A percentile compares a stretch with the other conserved stretches of the same genome.
These are phyloP conservation scores for Sporothrix euskadiensis DNA, from an alignment of 2,329 filamentous ascomycete genomes.

Conservation along the genomic window DNA sequence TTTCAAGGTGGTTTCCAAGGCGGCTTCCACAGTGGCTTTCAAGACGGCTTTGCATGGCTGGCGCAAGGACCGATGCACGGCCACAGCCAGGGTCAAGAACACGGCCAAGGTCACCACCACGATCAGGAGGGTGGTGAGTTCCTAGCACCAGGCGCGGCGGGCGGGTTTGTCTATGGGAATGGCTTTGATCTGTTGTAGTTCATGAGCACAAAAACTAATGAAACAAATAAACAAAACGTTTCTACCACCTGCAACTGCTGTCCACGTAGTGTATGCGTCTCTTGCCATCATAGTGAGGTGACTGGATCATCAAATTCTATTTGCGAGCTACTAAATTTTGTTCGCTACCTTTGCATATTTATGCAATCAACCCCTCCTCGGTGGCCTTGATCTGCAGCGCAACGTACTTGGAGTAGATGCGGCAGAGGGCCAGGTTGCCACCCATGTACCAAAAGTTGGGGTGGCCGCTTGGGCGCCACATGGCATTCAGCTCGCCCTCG, in stretches of 20 bases:
- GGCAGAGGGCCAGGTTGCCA: constrained; percentile 62
- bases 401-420: constrained; percentile 58
- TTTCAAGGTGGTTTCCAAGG: background rate
- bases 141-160: background rate
- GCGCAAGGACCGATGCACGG: background rate
- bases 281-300: no score
- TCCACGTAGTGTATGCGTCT: no score
- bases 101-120: background rate
- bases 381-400: constrained; percentile 55
- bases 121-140: background rate
- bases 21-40: background rate
- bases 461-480: constrained; percentile 62
- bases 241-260: no score
- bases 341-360: no score
- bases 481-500: constrained; percentile 56
- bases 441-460: constrained; percentile 67
- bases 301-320: no score
- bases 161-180: background rate
- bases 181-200: constrained; percentile 13
- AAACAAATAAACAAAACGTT: no score
- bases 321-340: no score
- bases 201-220: no score
- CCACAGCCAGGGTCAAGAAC: background rate
- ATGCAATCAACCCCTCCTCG: constrained; percentile 25
- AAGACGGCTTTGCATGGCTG: background rate